Percentiles rank a stretch among this genome's conserved stretches.
These are phyloP conservation scores for Globisporangium cederbergense DNA, from an alignment of 352 stramenopile genomes.

Conservation along the genomic window DNA sequence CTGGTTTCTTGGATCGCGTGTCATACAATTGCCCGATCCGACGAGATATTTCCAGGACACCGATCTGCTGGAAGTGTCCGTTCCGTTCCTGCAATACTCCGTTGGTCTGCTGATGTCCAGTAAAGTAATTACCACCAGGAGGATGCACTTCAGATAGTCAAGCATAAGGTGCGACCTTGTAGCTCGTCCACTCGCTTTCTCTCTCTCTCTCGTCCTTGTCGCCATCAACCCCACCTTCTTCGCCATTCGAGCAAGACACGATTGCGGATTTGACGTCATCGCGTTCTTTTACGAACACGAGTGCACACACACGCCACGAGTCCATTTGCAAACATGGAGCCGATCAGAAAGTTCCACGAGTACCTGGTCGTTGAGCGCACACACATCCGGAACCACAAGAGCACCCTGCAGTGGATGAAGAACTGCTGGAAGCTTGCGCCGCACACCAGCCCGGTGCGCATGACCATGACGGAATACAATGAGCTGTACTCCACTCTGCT, in stretches of 20 bases:
- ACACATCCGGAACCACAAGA: slow-evolving; percentile 39
- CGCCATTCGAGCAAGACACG: not conserved
- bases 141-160: not conserved
- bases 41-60: not conserved
- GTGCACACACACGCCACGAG: not conserved
- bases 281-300: not conserved
- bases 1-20: not conserved
- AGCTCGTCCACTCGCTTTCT: not conserved
- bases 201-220: not conserved
- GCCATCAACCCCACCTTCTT: not conserved
- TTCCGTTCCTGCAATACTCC: not conserved
- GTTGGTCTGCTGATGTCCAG: not conserved
- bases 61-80: not conserved
- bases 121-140: not conserved
- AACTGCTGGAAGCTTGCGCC: slow-evolving; percentile 32
- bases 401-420: slow-evolving; percentile 36
- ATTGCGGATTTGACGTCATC: not conserved
- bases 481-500: slow-evolving; percentile 48
- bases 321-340: slow-evolving; percentile 27
- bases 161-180: slow-evolving; percentile 1
- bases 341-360: slow-evolving; percentile 35
- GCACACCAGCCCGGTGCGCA: slow-evolving; percentile 14
- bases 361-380: slow-evolving; percentile 42
- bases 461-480: slow-evolving; percentile 39
- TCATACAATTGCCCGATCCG: not conserved